Percentiles rank a stretch among this genome's conserved stretches.
Evolutionary conservation across 2,329 filamentous ascomycete species (phyloP).

Genomic region (Clonostachys chloroleuca): DNA sequence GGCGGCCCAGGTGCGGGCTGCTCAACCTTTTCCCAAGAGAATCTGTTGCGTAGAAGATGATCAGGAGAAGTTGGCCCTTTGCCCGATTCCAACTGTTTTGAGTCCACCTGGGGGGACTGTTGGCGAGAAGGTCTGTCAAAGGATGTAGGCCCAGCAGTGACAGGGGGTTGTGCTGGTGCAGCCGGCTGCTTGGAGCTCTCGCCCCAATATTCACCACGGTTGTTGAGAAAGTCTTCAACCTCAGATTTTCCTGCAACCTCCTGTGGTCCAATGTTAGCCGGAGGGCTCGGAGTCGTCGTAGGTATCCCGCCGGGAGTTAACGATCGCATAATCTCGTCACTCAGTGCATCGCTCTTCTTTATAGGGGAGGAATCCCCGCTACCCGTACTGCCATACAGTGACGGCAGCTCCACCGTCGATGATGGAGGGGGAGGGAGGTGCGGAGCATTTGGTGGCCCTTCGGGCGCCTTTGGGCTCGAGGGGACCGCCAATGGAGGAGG

Average conservation of each 20-base stretch:
- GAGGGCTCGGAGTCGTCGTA: too few relatives aligned
- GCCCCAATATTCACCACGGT: too few relatives aligned
- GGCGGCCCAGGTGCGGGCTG: too few relatives aligned
- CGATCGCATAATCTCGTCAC: conserved; percentile 71
- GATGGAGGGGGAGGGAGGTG: conserved; percentile 9
- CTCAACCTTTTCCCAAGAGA: conserved; percentile 25
- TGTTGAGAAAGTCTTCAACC: too few relatives aligned
- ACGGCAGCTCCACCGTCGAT: conserved; percentile 25
- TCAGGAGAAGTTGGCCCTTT: background rate
- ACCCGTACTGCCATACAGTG: conserved; percentile 36
- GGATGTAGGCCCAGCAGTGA: too few relatives aligned
- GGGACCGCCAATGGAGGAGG: conserved; percentile 15
- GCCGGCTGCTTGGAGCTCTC: too few relatives aligned
- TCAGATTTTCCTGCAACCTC: too few relatives aligned
- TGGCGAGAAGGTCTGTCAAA: too few relatives aligned
- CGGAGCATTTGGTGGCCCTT: conserved; percentile 2
- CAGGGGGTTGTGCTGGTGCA: too few relatives aligned
- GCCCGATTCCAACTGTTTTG: too few relatives aligned
- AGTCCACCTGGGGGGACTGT: too few relatives aligned
- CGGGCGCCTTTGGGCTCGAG: conserved; percentile 33
- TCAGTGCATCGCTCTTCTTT: conserved; percentile 66
- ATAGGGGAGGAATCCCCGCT: conserved; percentile 48
- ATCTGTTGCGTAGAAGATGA: conserved; percentile 14
- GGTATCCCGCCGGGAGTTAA: conserved; percentile 44
- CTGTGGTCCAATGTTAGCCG: too few relatives aligned